Evolutionary conservation across 2,329 filamentous ascomycete genomes (phyloP).

Genomic region (Colletotrichum coccodes): DNA sequence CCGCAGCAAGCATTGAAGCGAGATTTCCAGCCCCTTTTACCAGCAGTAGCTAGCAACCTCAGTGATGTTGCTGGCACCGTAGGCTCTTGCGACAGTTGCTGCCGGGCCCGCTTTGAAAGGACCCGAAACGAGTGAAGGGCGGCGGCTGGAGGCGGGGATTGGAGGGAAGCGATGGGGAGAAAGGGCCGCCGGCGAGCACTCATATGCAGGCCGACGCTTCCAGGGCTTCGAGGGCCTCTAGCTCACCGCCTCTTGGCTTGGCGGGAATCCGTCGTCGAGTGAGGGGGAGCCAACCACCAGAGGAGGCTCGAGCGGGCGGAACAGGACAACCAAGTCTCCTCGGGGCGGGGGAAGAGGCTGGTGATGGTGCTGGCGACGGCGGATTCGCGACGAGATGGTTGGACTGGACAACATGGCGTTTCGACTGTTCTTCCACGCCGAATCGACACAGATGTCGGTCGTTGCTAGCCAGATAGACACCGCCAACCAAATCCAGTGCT

Average conservation of each 20-base stretch:
- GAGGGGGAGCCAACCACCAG: constrained; percentile 1
- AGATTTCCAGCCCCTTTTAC: constrained; percentile 19
- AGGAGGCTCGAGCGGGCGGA: constrained; percentile 2
- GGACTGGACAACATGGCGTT: not conserved
- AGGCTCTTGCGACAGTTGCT: not conserved
- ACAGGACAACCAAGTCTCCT: not conserved
- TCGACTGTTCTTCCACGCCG: not conserved
- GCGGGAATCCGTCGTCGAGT: constrained; percentile 11
- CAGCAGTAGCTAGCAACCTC: not conserved
- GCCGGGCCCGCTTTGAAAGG: constrained; percentile 5
- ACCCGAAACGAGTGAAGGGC: not conserved
- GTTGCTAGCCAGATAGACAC: not conserved
- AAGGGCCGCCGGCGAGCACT: not conserved
- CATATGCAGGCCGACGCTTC: constrained; percentile 7
- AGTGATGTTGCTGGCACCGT: constrained; percentile 4
- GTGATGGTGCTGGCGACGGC: not conserved
- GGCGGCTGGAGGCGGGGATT: constrained; percentile 7
- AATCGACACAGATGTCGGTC: not conserved
- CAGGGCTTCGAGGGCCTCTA: constrained; percentile 14
- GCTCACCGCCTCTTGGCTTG: constrained; percentile 33
- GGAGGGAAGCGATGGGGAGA: constrained; percentile 2
- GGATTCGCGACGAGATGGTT: constrained; percentile 6
- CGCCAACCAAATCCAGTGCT: not conserved
- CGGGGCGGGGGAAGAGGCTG: not conserved
- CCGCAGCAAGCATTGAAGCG: constrained; percentile 22